Percentiles rank a stretch among this genome's conserved stretches.
phyloP scores from a whole-genome alignment of 2,329 filamentous ascomycete genomes.

The Fusarium redolens region DNA sequence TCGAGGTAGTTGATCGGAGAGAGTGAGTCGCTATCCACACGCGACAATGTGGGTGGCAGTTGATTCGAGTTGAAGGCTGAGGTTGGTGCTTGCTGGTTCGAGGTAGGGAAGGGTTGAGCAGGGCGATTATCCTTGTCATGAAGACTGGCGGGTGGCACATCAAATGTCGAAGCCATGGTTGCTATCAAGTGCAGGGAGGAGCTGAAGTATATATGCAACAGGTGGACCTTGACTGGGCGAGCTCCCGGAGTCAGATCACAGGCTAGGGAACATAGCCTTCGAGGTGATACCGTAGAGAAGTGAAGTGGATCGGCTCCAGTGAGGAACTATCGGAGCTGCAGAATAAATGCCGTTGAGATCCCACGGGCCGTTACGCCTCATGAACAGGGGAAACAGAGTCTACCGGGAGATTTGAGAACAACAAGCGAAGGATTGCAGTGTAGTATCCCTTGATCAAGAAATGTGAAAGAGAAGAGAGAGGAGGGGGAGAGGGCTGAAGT shows the following conservation, averaged over 20 bases:
- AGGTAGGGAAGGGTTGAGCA: constrained; percentile 42
- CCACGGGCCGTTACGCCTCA: constrained; percentile 14
- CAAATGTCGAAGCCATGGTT: constrained; percentile 59
- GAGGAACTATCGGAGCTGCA: constrained; percentile 28
- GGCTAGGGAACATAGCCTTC: constrained; percentile 49
- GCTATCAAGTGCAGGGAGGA: constrained; percentile 37
- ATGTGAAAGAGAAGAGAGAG: constrained; percentile 33
- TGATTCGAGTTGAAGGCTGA: constrained; percentile 53
- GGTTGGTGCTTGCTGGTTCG: constrained; percentile 43
- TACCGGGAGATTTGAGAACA: constrained; percentile 3
- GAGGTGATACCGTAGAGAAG: constrained; percentile 28
- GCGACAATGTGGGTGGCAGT: constrained; percentile 59
- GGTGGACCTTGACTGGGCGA: constrained; percentile 39
- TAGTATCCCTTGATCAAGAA: constrained; percentile 30
- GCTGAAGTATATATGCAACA: constrained; percentile 51
- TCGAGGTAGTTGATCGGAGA: constrained; percentile 51
- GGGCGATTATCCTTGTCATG: constrained; percentile 49
- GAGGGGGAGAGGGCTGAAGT: constrained; percentile 43
- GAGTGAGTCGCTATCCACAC: constrained; percentile 47
- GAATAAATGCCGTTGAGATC: constrained; percentile 28
- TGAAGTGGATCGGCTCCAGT: constrained; percentile 33
- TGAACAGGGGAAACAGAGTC: not conserved
- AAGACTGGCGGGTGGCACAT: constrained; percentile 55
- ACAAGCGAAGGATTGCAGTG: constrained; percentile 16
- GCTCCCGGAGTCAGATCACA: constrained; percentile 47